Conservation (phyloP, 306 rosid genomes). For the Potentilla sterilis region DNA sequence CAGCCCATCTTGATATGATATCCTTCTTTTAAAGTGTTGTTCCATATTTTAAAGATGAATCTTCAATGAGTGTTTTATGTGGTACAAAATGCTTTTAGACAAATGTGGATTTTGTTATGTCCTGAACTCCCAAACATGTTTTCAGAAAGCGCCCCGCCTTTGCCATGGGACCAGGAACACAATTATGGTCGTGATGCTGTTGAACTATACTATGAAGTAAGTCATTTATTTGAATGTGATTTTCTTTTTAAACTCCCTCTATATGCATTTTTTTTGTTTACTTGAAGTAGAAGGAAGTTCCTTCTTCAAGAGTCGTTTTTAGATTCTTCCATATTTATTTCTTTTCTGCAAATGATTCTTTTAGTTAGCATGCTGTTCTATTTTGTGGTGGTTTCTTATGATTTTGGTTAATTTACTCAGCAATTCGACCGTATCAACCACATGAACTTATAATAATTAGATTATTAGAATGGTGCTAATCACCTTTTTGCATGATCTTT, state of each 20-base stretch:
- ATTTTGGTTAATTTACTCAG: background rate
- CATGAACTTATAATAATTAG: background rate
- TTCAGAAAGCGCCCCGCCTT: slow-evolving; percentile 61
- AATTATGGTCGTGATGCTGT: slow-evolving; percentile 63
- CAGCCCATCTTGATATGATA: slow-evolving; percentile 86
- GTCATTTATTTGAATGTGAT: slow-evolving; percentile 6
- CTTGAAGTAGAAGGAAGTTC: background rate
- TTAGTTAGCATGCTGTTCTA: background rate
- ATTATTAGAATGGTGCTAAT: background rate
- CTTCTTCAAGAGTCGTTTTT: background rate
- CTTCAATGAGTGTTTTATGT: slow-evolving; percentile 8
- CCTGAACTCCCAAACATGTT: slow-evolving; percentile 80
- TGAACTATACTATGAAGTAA: slow-evolving; percentile 86
- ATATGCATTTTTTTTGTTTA: background rate
- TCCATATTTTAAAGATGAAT: background rate
- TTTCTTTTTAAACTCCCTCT: slow-evolving; percentile 22
- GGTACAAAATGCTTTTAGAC: background rate
- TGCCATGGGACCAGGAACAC: slow-evolving; percentile 74
- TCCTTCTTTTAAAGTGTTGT: slow-evolving; percentile 51
- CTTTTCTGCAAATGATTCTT: background rate
- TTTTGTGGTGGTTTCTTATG: background rate
- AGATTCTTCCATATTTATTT: background rate
- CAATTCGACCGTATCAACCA: background rate
- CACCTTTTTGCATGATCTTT: background rate
- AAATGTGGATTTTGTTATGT: slow-evolving; percentile 23